These are phyloP conservation scores for Carallia pectinifolia DNA, from an alignment of 345 rosid genomes.

Conservation along the genomic window DNA sequence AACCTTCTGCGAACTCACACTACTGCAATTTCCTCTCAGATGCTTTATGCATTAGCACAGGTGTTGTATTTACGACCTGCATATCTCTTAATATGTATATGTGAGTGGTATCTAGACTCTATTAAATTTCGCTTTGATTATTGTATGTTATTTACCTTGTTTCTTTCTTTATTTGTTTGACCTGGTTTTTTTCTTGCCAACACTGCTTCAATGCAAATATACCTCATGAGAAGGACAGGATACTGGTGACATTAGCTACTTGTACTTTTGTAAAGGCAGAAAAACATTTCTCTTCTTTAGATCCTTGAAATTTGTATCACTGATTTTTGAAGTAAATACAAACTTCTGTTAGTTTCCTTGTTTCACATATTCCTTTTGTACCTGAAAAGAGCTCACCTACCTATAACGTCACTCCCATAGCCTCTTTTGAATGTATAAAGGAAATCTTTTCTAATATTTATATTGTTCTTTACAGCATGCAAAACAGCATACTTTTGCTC, in stretches of 20 bases:
- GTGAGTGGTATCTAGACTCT: not conserved
- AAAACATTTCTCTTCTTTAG: not conserved
- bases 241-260: not conserved
- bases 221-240: not conserved
- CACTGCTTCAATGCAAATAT: not conserved
- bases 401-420: not conserved
- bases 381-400: not conserved
- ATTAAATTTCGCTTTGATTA: not conserved
- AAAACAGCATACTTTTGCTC: slow-evolving; percentile 58
- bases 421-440: not conserved
- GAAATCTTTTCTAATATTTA: not conserved
- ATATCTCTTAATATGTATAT: not conserved
- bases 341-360: not conserved
- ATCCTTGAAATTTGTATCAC: not conserved
- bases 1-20: slow-evolving; percentile 94
- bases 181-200: not conserved
- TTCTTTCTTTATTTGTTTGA: not conserved
- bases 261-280: not conserved
- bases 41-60: slow-evolving; percentile 89
- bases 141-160: not conserved
- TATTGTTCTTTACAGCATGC: slow-evolving; percentile 18
- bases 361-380: not conserved
- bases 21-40: slow-evolving; percentile 84
- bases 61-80: slow-evolving; percentile 25
- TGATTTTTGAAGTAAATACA: not conserved